Conservation (phyloP, 2,329 filamentous ascomycete species). For the Ilyonectria mors-panacis region DNA sequence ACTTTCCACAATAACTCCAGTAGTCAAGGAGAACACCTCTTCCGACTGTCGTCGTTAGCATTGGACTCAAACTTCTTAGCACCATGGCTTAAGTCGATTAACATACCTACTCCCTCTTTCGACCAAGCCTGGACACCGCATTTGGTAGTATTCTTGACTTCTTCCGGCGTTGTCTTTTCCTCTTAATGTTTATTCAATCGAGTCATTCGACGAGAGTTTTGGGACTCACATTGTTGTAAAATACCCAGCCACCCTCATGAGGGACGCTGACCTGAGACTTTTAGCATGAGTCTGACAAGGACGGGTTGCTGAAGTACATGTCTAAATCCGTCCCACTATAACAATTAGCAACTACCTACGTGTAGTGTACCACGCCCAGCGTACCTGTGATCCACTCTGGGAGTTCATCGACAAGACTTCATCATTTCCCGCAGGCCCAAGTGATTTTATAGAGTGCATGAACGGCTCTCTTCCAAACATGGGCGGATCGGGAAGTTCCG, state of each 20-base stretch:
- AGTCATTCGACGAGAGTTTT: neutral
- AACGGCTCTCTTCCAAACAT: conserved; percentile 18
- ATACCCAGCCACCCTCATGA: conserved; percentile 7
- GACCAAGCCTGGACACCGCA: conserved; percentile 16
- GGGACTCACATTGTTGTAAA: conserved; percentile 9
- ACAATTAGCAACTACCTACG: neutral
- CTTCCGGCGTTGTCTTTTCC: neutral
- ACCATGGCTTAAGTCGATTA: neutral
- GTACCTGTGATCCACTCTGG: conserved; percentile 15
- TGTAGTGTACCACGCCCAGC: too few species aligned
- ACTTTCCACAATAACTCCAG: conserved; percentile 5
- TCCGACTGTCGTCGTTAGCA: neutral
- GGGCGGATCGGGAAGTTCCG: conserved; percentile 14
- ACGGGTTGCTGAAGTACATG: neutral
- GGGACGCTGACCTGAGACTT: conserved; percentile 6
- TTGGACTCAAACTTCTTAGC: too few species aligned
- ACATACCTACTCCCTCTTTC: conserved; percentile 1
- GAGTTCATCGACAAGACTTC: conserved; percentile 14
- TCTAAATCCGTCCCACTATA: conserved; percentile 19
- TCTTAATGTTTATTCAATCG: neutral
- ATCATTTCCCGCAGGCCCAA: conserved; percentile 16
- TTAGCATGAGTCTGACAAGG: neutral
- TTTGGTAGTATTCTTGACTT: neutral
- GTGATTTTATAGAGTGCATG: conserved; percentile 13
- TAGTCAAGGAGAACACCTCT: conserved; percentile 18